Evolutionary conservation across 1,284 basidiomycete species (phyloP), one percentile per base, ranked within the genome.

Genomic region (Xerocomus minutiporus): DNA sequence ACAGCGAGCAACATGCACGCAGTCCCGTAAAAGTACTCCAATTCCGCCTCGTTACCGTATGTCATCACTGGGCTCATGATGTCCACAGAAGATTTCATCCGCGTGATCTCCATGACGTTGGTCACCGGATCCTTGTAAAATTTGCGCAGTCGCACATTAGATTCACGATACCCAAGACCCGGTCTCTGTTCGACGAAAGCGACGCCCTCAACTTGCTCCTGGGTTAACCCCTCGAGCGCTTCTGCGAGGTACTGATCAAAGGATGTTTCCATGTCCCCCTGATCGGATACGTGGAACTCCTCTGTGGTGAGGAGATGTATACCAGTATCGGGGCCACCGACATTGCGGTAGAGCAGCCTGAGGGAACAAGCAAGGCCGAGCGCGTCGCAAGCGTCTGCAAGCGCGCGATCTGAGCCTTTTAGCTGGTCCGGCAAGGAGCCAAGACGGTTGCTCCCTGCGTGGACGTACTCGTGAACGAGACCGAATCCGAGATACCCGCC

Each of bases 341-440:
- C 1, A 1, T 5, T 8, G 17, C 46, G 50, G 20, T 51, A 57
- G 11, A 48, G 9, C 4, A 48, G n/a, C 8, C 39, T 40, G 35
- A 57, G 39, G 48, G 8, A 28, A 4, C 48, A 39, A 12, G 13
- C 20, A 2, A 58, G 31, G 11, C 45, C 48, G 5, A 55, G 46
- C 6, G 23, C 31, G 3, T 55, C 47, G 15, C 50, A 57, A 1
- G 48, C 52, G 1, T 73, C 71, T 26, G 62, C 13, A 53, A 56
- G 29, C 73, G 69, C 58, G 73, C 77, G 72, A 46, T 75, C 69
- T 38, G 75, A 44, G 8, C 56, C 56, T 46, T 58, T 55, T 23
- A 55, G 12, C 36, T 55, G 57, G 25, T 12, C 49, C 26, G 38
- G 8, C 32, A 58, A 26, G 1, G 5, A 29, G 1, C 45, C 36